Evolutionary conservation across 108 stramenopile species (phyloP), one percentile per base, ranked within the genome.

Genomic region (Parietichytrium sp.): DNA sequence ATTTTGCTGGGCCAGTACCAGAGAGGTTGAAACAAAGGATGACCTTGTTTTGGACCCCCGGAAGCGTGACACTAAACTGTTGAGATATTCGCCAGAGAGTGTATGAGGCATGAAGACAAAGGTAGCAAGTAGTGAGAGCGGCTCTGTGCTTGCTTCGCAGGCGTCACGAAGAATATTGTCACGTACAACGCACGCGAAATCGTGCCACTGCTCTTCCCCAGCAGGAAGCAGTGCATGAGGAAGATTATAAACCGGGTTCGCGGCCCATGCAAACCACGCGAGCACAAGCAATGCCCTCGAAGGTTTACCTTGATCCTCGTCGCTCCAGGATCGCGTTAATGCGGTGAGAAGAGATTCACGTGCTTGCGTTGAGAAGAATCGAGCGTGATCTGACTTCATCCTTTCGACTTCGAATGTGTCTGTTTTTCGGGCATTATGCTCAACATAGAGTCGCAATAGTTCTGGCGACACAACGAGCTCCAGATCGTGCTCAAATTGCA

Each of bases 61-160:
- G n/a, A 72, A 72, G 2, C 55, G 55, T n/a, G 55, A 45, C 1
- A 18, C n/a, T 7, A 72, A 20, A 0, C 55, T 20, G 55, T 72
- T 72, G 42, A 72, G 55, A 4, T 31, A 18, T n/a, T 72, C 55
- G 6, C 13, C 55, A 4, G 55, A 8, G 55, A 72, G 55, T 6
- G 55, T 72, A 20, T 72, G 55, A 45, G 55, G 55, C 55, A 72
- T 72, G 1, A 72, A n/a, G n/a, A 20, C 55, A 72, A 72, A 72
- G 18, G 55, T 72, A 20, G 55, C 55, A n/a, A 72, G 55, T n/a
- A 72, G 55, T 0, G 55, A 72, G 8, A 72, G 55, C 42, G 55
- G 55, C n/a, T 72, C 55, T 45, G 55, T 18, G 7, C 13, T 45
- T 20, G 55, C 31, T 8, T 72, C 2, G 55, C 55, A 72, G 55